phyloP scores from a whole-genome alignment of 2,329 filamentous ascomycete species.

The Botrytis byssoidea region DNA sequence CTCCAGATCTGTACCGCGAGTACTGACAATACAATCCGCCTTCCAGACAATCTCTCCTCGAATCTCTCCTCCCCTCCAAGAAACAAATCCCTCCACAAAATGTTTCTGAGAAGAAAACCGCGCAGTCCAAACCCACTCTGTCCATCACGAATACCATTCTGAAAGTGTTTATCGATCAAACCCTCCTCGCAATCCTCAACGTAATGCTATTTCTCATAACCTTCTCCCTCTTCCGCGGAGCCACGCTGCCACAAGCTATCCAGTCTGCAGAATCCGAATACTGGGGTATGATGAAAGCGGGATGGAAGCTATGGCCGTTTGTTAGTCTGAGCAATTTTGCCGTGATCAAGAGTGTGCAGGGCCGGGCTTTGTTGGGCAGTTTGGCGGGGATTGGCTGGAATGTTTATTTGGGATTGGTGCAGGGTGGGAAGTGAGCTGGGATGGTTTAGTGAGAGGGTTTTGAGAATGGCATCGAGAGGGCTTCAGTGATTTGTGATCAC shows the following conservation, averaged over 20 bases:
- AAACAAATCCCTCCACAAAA: not conserved
- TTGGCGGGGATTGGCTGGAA: slow-evolving; percentile 72
- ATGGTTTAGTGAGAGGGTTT: not conserved
- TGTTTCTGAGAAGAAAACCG: not conserved
- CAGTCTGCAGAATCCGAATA: slow-evolving; percentile 54
- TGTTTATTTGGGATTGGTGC: slow-evolving; percentile 68
- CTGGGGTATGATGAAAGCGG: slow-evolving; percentile 62
- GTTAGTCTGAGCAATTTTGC: slow-evolving; percentile 71
- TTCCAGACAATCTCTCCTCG: slow-evolving; percentile 68
- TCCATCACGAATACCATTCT: slow-evolving; percentile 26
- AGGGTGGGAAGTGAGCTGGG: slow-evolving; percentile 35
- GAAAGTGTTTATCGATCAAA: slow-evolving; percentile 58
- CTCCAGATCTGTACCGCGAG: not conserved
- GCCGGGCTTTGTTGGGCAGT: slow-evolving; percentile 68
- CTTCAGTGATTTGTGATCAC: not conserved
- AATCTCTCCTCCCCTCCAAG: slow-evolving; percentile 69
- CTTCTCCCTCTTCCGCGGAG: slow-evolving; percentile 45
- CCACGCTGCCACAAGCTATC: slow-evolving; percentile 46
- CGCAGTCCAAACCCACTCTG: slow-evolving; percentile 47
- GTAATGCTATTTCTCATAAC: slow-evolving; percentile 62
- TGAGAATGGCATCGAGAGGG: too few species aligned
- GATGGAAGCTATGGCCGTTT: slow-evolving; percentile 70
- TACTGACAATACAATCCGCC: not conserved
- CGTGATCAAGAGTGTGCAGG: slow-evolving; percentile 66
- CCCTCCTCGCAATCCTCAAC: slow-evolving; percentile 60